Conservation (phyloP, 495 filamentous ascomycete species). For the Penicillium antarcticum region DNA sequence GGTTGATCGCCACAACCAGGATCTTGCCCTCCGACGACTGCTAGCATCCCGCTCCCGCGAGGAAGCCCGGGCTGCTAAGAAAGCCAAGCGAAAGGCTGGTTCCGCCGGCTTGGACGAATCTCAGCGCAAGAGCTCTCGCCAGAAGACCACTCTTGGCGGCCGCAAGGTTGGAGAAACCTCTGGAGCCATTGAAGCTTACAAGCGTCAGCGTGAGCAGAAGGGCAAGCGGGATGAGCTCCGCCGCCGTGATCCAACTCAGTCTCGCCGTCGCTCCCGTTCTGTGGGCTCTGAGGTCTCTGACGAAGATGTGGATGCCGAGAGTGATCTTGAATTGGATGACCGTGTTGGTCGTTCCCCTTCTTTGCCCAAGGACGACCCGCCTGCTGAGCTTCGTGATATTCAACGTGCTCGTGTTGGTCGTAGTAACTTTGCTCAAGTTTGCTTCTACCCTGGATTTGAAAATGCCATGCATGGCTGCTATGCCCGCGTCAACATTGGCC, state of each 20-base stretch:
- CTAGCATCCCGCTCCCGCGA: constrained; percentile 64
- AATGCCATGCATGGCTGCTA: constrained; percentile 75
- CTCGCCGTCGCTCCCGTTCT: constrained; percentile 48
- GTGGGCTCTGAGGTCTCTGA: constrained; percentile 52
- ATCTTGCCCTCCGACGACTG: constrained; percentile 77
- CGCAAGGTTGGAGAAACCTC: constrained; percentile 77
- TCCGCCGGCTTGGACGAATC: constrained; percentile 69
- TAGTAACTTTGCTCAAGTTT: constrained; percentile 75
- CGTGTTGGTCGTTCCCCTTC: constrained; percentile 40
- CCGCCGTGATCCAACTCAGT: constrained; percentile 57
- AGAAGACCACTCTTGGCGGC: constrained; percentile 73
- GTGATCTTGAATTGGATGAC: constrained; percentile 73
- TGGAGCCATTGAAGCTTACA: constrained; percentile 75
- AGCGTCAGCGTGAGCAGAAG: constrained; percentile 80
- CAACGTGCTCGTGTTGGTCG: constrained; percentile 80
- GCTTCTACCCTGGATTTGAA: constrained; percentile 87
- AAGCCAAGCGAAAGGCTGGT: constrained; percentile 79
- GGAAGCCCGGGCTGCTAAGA: constrained; percentile 53
- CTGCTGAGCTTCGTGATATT: constrained; percentile 72
- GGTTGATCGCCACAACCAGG: constrained; percentile 75
- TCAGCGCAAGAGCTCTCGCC: constrained; percentile 75
- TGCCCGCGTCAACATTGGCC: constrained; percentile 74
- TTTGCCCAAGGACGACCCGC: constrained; percentile 51
- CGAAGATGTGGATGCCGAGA: constrained; percentile 70
- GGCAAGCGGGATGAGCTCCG: constrained; percentile 66